A percentile compares a stretch with the other conserved stretches of the same genome.
Conservation (phyloP, 805 yeast genomes). For the Candida stauntonica region DNA sequence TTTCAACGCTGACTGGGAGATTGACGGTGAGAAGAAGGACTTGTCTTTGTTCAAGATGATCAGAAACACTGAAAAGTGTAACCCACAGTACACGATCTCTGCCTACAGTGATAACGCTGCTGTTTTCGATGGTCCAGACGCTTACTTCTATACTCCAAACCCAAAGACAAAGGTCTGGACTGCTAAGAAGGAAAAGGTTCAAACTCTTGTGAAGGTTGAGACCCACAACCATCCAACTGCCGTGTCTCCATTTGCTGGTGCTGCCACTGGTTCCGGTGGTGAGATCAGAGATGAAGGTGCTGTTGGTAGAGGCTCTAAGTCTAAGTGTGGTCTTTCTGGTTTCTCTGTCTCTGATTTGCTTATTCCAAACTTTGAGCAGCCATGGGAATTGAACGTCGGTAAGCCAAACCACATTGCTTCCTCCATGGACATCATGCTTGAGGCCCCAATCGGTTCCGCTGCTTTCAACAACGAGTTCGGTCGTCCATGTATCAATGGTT, state of each 20-base stretch:
- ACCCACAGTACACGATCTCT: constrained; percentile 78
- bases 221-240: constrained; percentile 99
- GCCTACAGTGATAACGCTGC: constrained; percentile 99
- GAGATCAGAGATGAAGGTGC: constrained; percentile 99
- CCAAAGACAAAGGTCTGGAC: constrained; percentile 67
- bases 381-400: constrained; percentile 91
- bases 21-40: constrained; percentile 75
- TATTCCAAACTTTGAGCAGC: constrained; percentile 82
- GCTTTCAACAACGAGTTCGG: constrained; percentile 99
- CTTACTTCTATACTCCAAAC: constrained; percentile 77
- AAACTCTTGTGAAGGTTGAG: constrained; percentile 91
- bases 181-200: constrained; percentile 71
- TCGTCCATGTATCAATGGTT: constrained; percentile 94
- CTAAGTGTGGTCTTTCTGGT: constrained; percentile 95
- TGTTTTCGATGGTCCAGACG: constrained; percentile 80
- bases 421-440: constrained; percentile 89
- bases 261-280: constrained; percentile 99
- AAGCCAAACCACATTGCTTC: constrained; percentile 92
- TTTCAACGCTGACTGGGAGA: constrained; percentile 97
- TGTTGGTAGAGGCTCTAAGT: constrained; percentile 95
- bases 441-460: constrained; percentile 97
- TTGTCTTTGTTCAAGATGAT: constrained; percentile 88
- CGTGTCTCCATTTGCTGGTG: constrained; percentile 98
- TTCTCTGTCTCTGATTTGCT: constrained; percentile 85
- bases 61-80: constrained; percentile 80